phyloP scores from a whole-genome alignment of 1,284 basidiomycete genomes.

The Trametes hirsuta region DNA sequence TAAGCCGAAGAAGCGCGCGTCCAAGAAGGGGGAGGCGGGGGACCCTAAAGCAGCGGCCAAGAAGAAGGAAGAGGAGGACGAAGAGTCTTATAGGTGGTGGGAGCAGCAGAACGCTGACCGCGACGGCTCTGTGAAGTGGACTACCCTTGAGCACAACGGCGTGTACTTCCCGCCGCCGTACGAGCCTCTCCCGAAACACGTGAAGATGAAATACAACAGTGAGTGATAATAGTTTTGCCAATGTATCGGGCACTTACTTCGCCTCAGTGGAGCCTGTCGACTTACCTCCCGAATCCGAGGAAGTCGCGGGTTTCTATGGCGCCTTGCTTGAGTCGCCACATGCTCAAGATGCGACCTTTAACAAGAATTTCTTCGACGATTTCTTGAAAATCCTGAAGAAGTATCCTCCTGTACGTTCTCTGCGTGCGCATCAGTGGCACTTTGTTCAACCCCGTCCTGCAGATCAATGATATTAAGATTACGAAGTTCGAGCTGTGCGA shows the following conservation, averaged over 20 bases:
- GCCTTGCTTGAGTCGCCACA: slow-evolving; percentile 95
- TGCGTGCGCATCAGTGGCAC: background rate
- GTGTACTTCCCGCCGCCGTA: slow-evolving; percentile 97
- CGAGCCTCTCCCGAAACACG: slow-evolving; percentile 78
- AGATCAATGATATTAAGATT: slow-evolving; percentile 81
- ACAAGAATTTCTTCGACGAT: slow-evolving; percentile 96
- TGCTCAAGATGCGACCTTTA: slow-evolving; percentile 87
- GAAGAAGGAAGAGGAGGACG: slow-evolving; percentile 63
- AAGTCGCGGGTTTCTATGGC: slow-evolving; percentile 97
- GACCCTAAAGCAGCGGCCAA: slow-evolving; percentile 51
- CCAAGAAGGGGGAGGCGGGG: slow-evolving; percentile 40
- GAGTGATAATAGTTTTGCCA: slow-evolving; percentile 25
- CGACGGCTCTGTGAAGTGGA: slow-evolving; percentile 88
- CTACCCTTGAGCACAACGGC: slow-evolving; percentile 90
- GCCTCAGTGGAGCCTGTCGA: slow-evolving; percentile 73
- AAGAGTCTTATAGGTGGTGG: slow-evolving; percentile 87
- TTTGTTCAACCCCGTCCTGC: background rate
- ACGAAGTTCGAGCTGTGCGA: slow-evolving; percentile 84
- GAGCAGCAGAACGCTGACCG: slow-evolving; percentile 66
- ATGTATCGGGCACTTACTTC: background rate
- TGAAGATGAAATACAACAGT: slow-evolving; percentile 98
- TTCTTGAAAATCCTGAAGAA: slow-evolving; percentile 81
- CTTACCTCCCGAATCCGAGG: slow-evolving; percentile 88
- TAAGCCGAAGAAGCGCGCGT: slow-evolving; percentile 37
- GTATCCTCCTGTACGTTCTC: slow-evolving; percentile 79